Evolutionary conservation across 83 land plant genomes (phyloP), one percentile per base, ranked within the genome.

Genomic region (Diphasiastrum complanatum): DNA sequence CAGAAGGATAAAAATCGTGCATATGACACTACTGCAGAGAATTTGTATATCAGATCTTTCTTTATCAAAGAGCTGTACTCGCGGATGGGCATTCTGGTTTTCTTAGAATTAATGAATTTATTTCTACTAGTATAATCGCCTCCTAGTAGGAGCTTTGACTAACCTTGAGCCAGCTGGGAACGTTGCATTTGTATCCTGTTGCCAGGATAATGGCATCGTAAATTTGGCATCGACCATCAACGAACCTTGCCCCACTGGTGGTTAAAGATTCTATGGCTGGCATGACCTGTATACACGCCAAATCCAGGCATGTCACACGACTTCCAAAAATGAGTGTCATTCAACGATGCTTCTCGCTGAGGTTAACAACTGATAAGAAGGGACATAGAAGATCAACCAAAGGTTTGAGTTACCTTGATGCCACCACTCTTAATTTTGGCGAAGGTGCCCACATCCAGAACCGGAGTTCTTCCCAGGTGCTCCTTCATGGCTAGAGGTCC

Each of bases 401-500:
- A 8, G 43, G 43, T 16, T 8, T 48, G n/a, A n/a, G n/a, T n/a
- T 45, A 90, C 81, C 67, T 79, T 74, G 65, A 89, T 85, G 1
- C 79, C 60, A 0, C 96, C 88, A 0, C 74, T 72, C 70, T 70
- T 72, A 25, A 89, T 86, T 58, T 68, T 76, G 12, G 64, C 63
- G 20, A 86, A 18, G 27, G 90, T 78, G 27, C 90, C 90, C 12
- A 85, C 77, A 33, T 85, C 87, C 14, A 85, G 63, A 5, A 85
- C 77, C 25, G 90, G 90, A 8, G 86, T 85, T 46, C 70, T 82
- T 4, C 90, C 90, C 10, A 43, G 34, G n/a, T 64, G 65, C 57
- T 74, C 71, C 75, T 85, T 85, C 45, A 79, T 79, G 61, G 79
- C 61, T 51, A 85, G 45, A 1, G 90, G 90, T 3, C 90, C 90